Conservation (phyloP, 2,329 filamentous ascomycete species). For the Ophiobolus disseminans region DNA sequence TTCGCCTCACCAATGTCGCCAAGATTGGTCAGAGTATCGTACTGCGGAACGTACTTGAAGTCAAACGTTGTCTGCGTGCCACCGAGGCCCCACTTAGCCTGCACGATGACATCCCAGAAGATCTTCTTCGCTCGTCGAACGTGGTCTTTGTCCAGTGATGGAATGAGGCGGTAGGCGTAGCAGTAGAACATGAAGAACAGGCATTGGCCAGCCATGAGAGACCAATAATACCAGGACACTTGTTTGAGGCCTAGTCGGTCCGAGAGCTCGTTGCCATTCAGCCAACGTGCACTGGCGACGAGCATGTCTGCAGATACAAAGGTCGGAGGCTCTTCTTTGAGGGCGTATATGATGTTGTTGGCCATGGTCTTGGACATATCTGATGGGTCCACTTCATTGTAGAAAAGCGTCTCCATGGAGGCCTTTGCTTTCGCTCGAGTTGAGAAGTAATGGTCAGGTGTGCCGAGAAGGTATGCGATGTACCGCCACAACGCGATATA, state of each 20-base stretch:
- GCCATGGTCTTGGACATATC: slow-evolving; percentile 69
- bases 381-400: slow-evolving; percentile 71
- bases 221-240: slow-evolving; percentile 64
- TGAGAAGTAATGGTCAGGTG: slow-evolving; percentile 67
- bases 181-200: slow-evolving; percentile 67
- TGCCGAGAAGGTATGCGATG: slow-evolving; percentile 74
- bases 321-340: slow-evolving; percentile 71
- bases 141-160: slow-evolving; percentile 59
- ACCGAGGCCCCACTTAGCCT: slow-evolving; percentile 68
- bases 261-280: slow-evolving; percentile 71
- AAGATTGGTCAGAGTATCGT: slow-evolving; percentile 58
- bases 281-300: slow-evolving; percentile 70
- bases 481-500: slow-evolving; percentile 80
- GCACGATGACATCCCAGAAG: slow-evolving; percentile 68
- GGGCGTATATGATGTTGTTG: slow-evolving; percentile 75
- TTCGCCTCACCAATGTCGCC: slow-evolving; percentile 52
- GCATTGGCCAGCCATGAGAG: slow-evolving; percentile 69
- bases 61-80: slow-evolving; percentile 69
- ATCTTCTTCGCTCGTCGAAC: slow-evolving; percentile 60
- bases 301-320: slow-evolving; percentile 72
- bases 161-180: slow-evolving; percentile 60
- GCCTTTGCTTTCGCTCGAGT: slow-evolving; percentile 63
- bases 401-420: slow-evolving; percentile 72
- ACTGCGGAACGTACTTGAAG: slow-evolving; percentile 73
- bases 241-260: slow-evolving; percentile 65